phyloP scores from a whole-genome alignment of 495 filamentous ascomycete genomes.

The Cercophora sp. region DNA sequence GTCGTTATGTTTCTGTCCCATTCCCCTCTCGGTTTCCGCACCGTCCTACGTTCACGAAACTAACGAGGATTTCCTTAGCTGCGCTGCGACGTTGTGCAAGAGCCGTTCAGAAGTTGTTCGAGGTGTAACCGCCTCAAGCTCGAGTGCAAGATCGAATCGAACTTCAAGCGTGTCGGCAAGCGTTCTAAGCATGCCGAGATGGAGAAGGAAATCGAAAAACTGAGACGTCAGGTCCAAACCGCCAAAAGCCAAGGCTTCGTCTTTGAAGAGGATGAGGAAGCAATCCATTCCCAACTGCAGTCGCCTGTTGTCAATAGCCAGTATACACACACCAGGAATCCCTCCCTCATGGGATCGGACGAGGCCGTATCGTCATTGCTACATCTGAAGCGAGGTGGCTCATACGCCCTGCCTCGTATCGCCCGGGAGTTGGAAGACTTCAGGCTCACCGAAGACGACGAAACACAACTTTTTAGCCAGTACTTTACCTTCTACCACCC shows the following conservation, averaged over 20 bases:
- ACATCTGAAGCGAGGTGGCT: conserved; percentile 61
- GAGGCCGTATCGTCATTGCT: conserved; percentile 80
- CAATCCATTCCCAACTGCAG: conserved; percentile 47
- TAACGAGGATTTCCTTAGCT: conserved; percentile 40
- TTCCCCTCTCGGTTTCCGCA: conserved; percentile 23
- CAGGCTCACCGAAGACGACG: conserved; percentile 65
- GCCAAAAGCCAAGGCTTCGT: conserved; percentile 49
- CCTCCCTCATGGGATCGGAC: conserved; percentile 71
- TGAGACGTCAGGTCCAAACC: conserved; percentile 43
- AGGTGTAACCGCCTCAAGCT: conserved; percentile 82
- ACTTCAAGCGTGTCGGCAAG: conserved; percentile 92
- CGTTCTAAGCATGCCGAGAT: conserved; percentile 87
- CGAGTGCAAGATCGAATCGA: conserved; percentile 86
- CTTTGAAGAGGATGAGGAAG: conserved; percentile 45
- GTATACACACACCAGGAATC: conserved; percentile 52
- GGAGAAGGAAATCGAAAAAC: conserved; percentile 74
- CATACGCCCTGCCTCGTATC: conserved; percentile 48
- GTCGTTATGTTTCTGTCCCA: too few relatives aligned
- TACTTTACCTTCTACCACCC: conserved; percentile 82
- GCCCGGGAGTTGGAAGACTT: conserved; percentile 67
- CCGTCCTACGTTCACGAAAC: neutral
- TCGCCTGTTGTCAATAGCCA: conserved; percentile 55
- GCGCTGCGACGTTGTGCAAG: conserved; percentile 86
- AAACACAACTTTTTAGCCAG: conserved; percentile 71
- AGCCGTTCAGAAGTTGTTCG: conserved; percentile 75